Evolutionary conservation across 2,329 filamentous ascomycete genomes (phyloP), one percentile per base, ranked within the genome.

Genomic region (Apiospora malaysiana): DNA sequence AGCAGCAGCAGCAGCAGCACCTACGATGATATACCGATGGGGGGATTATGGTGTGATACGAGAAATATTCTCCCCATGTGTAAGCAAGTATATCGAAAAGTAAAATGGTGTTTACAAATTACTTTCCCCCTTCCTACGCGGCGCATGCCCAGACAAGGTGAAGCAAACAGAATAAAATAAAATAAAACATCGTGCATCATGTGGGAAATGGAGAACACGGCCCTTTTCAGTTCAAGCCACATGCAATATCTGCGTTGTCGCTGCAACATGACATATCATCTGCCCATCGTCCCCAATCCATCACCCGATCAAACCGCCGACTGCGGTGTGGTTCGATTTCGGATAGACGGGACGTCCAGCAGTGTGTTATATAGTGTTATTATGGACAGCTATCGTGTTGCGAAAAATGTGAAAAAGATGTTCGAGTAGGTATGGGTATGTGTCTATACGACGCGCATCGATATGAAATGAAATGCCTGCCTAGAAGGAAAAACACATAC

Each of bases 221-320:
- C 56, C 56, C 9, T n/a, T 63, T 63, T n/a, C 56, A 63, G 32
- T 63, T 40, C 32, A 63, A 63, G 56, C 56, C 56, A 63, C 32
- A 40, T 40, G 12, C 27, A 59, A 59, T 40, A 63, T 40, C 56
- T 63, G 56, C 18, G 56, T n/a, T 63, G 37, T 63, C 56, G 32
- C 18, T 63, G 56, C 51, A 49, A 63, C n/a, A 63, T 63, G 56
- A 63, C 56, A 63, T 63, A 23, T 59, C 51, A 63, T 40, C 56
- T 63, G 21, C 56, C 56, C 32, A 59, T 59, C 56, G 21, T 32
- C n/a, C 4, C n/a, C 46, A 23, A 23, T 23, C 37, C 51, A 63
- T 63, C 56, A 63, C 10, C 56, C 32, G 32, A 40, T 63, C 56
- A 14, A 63, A 6, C 56, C 27, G 27, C 18, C 27, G 18, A n/a